phyloP scores from a whole-genome alignment of 768 basidiomycete genomes.

The Xerocomellus dryophilus region DNA sequence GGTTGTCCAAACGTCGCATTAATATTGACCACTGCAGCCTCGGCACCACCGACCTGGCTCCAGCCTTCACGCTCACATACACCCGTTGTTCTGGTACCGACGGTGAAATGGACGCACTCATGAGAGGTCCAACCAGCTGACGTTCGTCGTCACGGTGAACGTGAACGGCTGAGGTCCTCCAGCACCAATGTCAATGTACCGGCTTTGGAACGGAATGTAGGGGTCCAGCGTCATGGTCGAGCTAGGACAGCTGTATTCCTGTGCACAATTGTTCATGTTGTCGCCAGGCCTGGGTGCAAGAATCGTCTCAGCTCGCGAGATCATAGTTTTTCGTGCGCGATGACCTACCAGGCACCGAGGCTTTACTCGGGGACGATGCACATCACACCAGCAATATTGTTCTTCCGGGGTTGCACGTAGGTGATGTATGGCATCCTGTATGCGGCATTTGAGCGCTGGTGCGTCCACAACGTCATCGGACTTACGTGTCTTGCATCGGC shows the following conservation, averaged over 20 bases:
- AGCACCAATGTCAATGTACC: background rate
- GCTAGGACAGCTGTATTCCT: background rate
- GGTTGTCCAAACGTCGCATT: background rate
- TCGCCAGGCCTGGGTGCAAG: slow-evolving; percentile 55
- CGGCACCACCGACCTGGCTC: background rate
- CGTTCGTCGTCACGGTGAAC: background rate
- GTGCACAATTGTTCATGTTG: slow-evolving; percentile 55
- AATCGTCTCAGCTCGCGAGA: background rate
- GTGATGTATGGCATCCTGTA: slow-evolving; percentile 34
- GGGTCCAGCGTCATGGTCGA: background rate
- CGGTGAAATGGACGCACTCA: background rate
- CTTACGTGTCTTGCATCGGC: slow-evolving; percentile 60
- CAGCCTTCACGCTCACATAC: background rate
- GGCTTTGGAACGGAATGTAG: background rate
- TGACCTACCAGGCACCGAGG: slow-evolving; percentile 52
- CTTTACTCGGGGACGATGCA: slow-evolving; percentile 60
- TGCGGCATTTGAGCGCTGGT: background rate
- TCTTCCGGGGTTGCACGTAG: background rate
- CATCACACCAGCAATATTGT: slow-evolving; percentile 39
- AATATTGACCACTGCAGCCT: background rate
- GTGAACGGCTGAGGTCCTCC: background rate
- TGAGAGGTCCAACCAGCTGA: background rate
- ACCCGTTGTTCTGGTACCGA: background rate
- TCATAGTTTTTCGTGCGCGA: background rate
- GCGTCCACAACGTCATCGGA: background rate